phyloP scores from a whole-genome alignment of 2,329 filamentous ascomycete species.

The Colletotrichum siamense region DNA sequence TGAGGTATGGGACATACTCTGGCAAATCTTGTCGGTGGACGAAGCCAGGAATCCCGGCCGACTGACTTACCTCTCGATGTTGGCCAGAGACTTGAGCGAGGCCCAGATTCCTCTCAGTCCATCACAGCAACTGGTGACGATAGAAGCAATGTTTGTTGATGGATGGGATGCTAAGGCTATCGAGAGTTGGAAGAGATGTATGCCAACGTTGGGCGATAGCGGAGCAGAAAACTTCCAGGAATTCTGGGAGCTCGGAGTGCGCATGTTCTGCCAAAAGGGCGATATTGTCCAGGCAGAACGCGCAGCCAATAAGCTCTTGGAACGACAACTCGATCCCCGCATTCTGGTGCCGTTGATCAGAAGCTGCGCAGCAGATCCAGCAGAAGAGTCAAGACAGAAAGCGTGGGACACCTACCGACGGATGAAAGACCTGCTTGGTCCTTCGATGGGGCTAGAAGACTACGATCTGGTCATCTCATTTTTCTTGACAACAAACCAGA shows the following conservation, averaged over 20 bases:
- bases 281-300: conserved; percentile 65
- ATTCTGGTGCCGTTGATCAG: conserved; percentile 73
- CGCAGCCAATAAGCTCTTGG: conserved; percentile 59
- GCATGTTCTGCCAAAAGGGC: conserved; percentile 65
- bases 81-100: conserved; percentile 71
- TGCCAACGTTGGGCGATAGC: conserved; percentile 55
- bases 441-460: conserved; percentile 71
- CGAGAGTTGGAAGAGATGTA: conserved; percentile 66
- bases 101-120: conserved; percentile 60
- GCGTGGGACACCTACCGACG: conserved; percentile 74
- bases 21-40: conserved; percentile 63
- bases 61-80: conserved; percentile 63
- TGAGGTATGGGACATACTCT: conserved; percentile 69
- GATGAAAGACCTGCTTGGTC: conserved; percentile 65
- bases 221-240: conserved; percentile 50
- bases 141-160: conserved; percentile 71
- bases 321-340: conserved; percentile 54
- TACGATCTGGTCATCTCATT: conserved; percentile 77
- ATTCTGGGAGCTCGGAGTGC: conserved; percentile 70
- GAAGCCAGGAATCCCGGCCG: conserved; percentile 57
- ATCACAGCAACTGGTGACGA: conserved; percentile 67
- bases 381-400: conserved; percentile 49
- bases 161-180: conserved; percentile 66
- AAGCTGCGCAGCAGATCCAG: conserved; percentile 62
- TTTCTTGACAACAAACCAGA: conserved; percentile 70